phyloP scores from a whole-genome alignment of 2,329 filamentous ascomycete genomes.

The Thelonectria rubi region DNA sequence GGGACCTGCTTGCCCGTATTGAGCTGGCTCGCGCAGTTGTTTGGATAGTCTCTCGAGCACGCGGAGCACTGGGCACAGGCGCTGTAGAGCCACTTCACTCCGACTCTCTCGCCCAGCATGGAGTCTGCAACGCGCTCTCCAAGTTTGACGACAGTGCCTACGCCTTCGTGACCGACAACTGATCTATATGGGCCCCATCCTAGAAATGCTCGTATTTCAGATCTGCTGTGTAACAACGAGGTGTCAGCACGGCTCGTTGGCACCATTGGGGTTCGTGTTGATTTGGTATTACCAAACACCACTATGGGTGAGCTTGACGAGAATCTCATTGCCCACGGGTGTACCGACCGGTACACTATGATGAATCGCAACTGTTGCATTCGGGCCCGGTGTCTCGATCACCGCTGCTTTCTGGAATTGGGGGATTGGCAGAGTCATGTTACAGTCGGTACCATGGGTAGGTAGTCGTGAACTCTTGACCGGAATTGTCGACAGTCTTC shows the following conservation, averaged over 20 bases:
- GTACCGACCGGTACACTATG: conserved; percentile 13
- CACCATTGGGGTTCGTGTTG: neutral
- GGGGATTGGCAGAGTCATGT: conserved; percentile 4
- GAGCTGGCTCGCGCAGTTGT: conserved; percentile 53
- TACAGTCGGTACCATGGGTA: too few species aligned
- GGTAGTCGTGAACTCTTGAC: too few species aligned
- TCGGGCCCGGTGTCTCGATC: conserved; percentile 27
- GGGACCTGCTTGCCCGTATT: conserved; percentile 52
- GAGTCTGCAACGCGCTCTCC: conserved; percentile 41
- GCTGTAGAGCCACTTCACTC: conserved; percentile 56
- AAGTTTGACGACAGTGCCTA: conserved; percentile 42
- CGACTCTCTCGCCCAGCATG: conserved; percentile 49
- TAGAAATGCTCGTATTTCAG: conserved; percentile 43
- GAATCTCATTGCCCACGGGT: conserved; percentile 16
- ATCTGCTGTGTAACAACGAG: conserved; percentile 34
- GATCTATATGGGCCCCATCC: conserved; percentile 42
- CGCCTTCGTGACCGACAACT: conserved; percentile 46
- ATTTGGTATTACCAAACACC: conserved; percentile 32
- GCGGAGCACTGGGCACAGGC: conserved; percentile 50
- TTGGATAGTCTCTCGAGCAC: conserved; percentile 47
- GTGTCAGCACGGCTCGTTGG: neutral
- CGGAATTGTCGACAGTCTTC: too few species aligned
- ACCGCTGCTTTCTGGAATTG: conserved; percentile 28
- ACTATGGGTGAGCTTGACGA: conserved; percentile 33
- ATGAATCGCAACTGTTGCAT: conserved; percentile 11